phyloP scores from a whole-genome alignment of 2,329 filamentous ascomycete genomes.

The Piedraia hortae region DNA sequence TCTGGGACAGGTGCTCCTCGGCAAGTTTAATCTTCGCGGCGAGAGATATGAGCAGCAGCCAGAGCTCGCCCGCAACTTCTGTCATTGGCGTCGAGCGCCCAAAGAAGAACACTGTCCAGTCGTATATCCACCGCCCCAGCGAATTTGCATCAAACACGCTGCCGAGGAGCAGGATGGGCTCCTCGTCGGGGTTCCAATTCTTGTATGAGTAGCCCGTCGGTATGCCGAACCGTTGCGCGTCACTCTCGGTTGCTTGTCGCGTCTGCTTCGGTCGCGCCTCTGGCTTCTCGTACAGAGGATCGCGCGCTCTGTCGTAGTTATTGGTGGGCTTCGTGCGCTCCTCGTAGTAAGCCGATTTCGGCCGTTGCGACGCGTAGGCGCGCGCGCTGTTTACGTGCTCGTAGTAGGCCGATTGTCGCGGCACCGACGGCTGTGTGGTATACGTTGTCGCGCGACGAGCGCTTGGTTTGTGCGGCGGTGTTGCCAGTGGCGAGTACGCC shows the following conservation, averaged over 20 bases:
- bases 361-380: no score
- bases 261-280: no score
- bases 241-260: constrained; percentile 34
- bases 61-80: constrained; percentile 79
- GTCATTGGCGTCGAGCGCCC: constrained; percentile 59
- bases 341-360: no score
- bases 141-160: constrained; percentile 96
- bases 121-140: constrained; percentile 96
- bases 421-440: no score
- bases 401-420: no score
- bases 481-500: no score
- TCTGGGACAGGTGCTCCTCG: constrained; percentile 45
- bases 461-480: no score
- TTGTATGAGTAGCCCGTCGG: constrained; percentile 80
- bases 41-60: constrained; percentile 81
- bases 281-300: no score
- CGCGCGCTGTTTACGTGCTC: no score
- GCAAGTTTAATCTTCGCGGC: constrained; percentile 82
- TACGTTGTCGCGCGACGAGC: no score
- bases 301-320: no score
- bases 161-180: constrained; percentile 77
- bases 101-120: constrained; percentile 89
- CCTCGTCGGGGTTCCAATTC: constrained; percentile 90
- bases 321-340: no score
- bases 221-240: constrained; percentile 37